Percentiles rank a stretch among this genome's conserved stretches.
These are phyloP conservation scores for Pestalotiopsis sp. DNA, from an alignment of 2,329 filamentous ascomycete species.

Conservation along the genomic window DNA sequence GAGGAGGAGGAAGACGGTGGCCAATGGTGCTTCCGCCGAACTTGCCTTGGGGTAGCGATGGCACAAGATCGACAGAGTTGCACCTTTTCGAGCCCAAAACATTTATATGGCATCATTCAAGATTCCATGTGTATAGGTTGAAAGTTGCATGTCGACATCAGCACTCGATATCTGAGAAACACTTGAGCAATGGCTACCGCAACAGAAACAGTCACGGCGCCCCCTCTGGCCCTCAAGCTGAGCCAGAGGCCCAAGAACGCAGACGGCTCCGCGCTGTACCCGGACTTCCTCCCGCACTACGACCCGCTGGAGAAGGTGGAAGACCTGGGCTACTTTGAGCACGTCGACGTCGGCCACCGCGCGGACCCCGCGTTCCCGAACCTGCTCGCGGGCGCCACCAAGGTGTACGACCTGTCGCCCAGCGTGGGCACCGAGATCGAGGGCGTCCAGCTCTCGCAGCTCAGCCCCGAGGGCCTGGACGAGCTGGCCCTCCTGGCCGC, in stretches of 20 bases:
- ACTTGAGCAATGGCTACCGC: not conserved
- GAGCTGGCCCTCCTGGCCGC: conserved; percentile 23
- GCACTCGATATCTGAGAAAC: not conserved
- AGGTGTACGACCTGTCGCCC: conserved; percentile 15
- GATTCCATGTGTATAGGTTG: too few species aligned
- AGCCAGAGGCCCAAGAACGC: conserved; percentile 16
- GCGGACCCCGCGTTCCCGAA: conserved; percentile 2
- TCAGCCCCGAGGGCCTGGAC: conserved; percentile 16
- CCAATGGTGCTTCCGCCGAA: not conserved
- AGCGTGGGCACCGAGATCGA: conserved; percentile 17
- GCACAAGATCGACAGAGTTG: not conserved
- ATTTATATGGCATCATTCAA: not conserved
- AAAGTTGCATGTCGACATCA: not conserved
- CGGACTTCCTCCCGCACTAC: conserved; percentile 20
- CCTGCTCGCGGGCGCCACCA: conserved; percentile 1
- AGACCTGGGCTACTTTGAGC: conserved; percentile 17
- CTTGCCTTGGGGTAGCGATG: not conserved
- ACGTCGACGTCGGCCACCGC: conserved; percentile 5
- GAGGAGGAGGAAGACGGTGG: not conserved
- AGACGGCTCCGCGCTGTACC: conserved; percentile 17
- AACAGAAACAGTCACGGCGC: not conserved
- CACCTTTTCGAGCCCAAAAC: not conserved
- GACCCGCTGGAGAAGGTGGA: conserved; percentile 20
- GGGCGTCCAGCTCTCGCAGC: conserved; percentile 18
- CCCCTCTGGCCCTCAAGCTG: conserved; percentile 5